A percentile compares a stretch with the other conserved stretches of the same genome.
phyloP scores from a whole-genome alignment of 768 basidiomycete genomes.

The Leccinum uliginosum region DNA sequence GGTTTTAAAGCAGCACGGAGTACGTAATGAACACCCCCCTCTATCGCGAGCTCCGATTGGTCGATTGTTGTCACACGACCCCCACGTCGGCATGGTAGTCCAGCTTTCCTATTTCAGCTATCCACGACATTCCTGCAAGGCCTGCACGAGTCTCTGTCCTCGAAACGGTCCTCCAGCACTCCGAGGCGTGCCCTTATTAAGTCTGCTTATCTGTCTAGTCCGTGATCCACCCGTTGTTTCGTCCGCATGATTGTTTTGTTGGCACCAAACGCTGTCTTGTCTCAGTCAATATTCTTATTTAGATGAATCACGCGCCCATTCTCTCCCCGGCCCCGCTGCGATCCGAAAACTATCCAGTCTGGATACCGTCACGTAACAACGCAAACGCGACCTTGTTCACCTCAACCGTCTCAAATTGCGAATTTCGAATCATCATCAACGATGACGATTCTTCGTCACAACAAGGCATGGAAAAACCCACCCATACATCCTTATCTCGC shows the following conservation, averaged over 20 bases:
- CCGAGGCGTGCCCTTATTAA: conserved; percentile 4
- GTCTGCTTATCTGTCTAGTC: conserved; percentile 1
- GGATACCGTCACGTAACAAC: too few species aligned
- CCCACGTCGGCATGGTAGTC: not conserved
- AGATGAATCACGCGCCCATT: too few species aligned
- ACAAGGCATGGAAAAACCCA: not conserved
- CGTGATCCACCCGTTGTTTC: too few species aligned
- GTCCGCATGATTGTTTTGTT: too few species aligned
- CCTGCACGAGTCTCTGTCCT: not conserved
- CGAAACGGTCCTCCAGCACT: not conserved
- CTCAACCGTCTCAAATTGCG: too few species aligned
- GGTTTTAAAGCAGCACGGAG: conserved; percentile 12
- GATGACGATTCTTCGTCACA: not conserved
- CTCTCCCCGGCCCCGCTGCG: too few species aligned
- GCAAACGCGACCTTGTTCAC: too few species aligned
- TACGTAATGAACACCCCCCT: conserved; percentile 20
- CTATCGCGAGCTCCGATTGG: conserved; percentile 15
- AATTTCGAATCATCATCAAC: too few species aligned
- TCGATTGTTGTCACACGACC: conserved; percentile 18
- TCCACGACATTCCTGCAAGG: not conserved
- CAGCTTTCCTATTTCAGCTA: not conserved
- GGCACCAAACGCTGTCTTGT: too few species aligned
- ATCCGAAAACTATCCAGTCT: too few species aligned
- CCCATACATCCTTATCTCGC: not conserved
- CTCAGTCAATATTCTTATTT: too few species aligned